Evolutionary conservation across 139 green algal species (phyloP), one percentile per base, ranked within the genome.

Genomic region (Nannochloris sp.): DNA sequence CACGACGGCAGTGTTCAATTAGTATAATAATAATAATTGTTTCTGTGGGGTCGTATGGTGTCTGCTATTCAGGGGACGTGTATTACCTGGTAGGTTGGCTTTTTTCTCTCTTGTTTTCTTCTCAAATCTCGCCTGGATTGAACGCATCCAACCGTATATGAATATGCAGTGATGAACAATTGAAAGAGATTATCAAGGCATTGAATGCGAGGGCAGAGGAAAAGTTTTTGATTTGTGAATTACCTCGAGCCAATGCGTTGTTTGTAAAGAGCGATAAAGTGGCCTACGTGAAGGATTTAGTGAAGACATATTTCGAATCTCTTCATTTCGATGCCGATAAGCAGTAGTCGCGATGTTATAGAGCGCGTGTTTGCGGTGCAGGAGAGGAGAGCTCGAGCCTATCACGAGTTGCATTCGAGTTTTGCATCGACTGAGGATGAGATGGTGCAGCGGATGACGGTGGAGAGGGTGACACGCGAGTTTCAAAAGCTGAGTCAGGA

Each of bases 1-100:
- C 53, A 51, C 5, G 69, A 73, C 5, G 59, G 61, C 9, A 43
- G 40, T 4, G 69, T 79, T 37, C 33, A 73, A 63, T 71, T 79
- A 4, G 31, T 70, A 17, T 73, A 71, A 82, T 25, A 48, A 13
- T 40, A 23, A 23, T 23, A 23, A 23, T 23, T 23, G 20, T 23
- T 23, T 23, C 20, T 23, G 0, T 23, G 20, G 0, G 11, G 33
- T 12, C 33, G 3, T 13, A 53, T 53, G 46, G 46, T 53, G 16
- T 53, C 46, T 28, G 46, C 46, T 28, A 53, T 53, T 53, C 46
- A 23, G n/a, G 46, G 46, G 16, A 28, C 46, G 17, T 23, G 16
- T 23, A 53, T 53, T 23, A 53, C 46, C 17, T 53, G 46, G 46
- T 53, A 0, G 6, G 46, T 28, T 28, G 16, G 46, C 12, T 53